Percentiles rank a stretch among this genome's conserved stretches.
phyloP scores from a whole-genome alignment of 169 alveolate species.

The Cryptosporidium ryanae region DNA sequence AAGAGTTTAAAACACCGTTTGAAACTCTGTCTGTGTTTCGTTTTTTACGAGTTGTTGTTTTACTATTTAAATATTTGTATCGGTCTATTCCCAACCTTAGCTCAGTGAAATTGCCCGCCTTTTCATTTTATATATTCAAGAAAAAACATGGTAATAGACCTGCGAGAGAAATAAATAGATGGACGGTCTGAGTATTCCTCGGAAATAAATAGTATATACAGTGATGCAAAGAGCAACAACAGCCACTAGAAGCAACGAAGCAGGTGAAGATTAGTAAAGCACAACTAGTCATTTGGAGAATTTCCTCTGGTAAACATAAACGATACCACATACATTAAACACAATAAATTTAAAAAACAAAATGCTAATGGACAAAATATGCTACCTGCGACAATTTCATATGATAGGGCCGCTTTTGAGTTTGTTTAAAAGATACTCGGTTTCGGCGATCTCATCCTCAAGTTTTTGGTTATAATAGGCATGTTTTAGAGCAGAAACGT shows the following conservation, averaged over 20 bases:
- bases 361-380: not conserved
- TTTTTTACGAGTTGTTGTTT: not conserved
- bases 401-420: conserved; percentile 35
- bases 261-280: not conserved
- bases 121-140: no score
- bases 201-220: no score
- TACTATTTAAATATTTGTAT: no score
- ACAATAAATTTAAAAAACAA: no score
- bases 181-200: no score
- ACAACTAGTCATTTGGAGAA: not conserved
- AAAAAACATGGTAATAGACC: no score
- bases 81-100: no score
- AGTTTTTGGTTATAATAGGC: conserved; percentile 20
- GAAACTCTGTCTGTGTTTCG: not conserved
- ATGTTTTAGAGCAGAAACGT: conserved; percentile 50
- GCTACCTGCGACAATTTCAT: not conserved
- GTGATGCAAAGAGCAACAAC: no score
- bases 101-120: no score
- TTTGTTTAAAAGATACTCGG: conserved; percentile 23
- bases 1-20: no score
- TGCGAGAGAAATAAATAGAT: no score
- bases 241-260: no score
- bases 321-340: not conserved
- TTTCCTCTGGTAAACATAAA: not conserved
- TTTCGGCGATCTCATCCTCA: conserved; percentile 64